These are phyloP conservation scores for Fusarium sp. DNA, from an alignment of 2,329 filamentous ascomycete genomes.

Conservation along the genomic window DNA sequence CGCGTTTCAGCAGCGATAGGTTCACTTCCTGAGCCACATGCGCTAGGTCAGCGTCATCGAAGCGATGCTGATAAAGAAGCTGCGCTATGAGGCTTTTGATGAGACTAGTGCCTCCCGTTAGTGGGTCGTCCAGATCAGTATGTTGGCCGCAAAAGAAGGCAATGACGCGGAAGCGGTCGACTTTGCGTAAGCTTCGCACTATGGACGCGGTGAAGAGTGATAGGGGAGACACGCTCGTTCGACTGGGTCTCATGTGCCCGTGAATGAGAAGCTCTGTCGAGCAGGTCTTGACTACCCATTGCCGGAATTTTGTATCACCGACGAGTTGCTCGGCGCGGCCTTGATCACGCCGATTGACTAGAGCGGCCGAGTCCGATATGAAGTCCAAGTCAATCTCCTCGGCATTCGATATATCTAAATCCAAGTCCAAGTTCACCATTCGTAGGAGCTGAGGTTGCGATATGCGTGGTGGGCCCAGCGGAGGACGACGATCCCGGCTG, in stretches of 20 bases:
- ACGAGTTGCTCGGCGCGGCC: background rate
- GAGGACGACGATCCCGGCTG: background rate
- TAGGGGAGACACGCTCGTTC: background rate
- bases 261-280: background rate
- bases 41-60: background rate
- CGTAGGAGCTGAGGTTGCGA: background rate
- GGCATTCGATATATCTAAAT: background rate
- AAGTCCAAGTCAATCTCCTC: background rate
- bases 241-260: background rate
- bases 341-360: background rate
- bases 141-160: background rate
- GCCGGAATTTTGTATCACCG: background rate
- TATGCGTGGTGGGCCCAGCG: background rate
- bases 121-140: background rate
- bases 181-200: background rate
- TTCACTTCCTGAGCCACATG: background rate
- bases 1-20: accelerated
- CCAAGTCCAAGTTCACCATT: background rate
- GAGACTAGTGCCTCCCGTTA: accelerated
- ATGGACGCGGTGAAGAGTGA: background rate
- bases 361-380: background rate
- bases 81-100: background rate
- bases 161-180: background rate
- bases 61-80: background rate
- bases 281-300: background rate